These are phyloP conservation scores for Cladochytrium replicatum DNA, from an alignment of 192 early-diverging fungal genomes.

Conservation along the genomic window DNA sequence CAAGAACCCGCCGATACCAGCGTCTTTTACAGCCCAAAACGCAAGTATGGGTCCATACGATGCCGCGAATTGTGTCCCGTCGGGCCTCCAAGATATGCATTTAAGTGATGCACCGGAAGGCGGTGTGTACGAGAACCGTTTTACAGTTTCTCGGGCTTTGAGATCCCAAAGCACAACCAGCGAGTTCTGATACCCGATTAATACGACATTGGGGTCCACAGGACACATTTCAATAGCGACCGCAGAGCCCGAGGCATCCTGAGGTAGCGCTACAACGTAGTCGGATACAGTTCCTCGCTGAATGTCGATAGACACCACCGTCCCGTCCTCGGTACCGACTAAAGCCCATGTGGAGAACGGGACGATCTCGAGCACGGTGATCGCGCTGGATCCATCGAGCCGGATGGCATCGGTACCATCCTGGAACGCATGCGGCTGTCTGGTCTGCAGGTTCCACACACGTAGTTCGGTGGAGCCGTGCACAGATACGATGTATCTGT, in stretches of 20 bases:
- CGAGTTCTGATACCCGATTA: slow-evolving; percentile 41
- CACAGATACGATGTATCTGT: slow-evolving; percentile 34
- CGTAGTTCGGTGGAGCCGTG: slow-evolving; percentile 32
- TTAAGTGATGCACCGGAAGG: slow-evolving; percentile 22
- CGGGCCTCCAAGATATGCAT: slow-evolving; percentile 35
- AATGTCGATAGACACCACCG: too few relatives aligned
- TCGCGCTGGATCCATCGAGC: too few relatives aligned
- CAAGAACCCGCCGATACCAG: slow-evolving; percentile 11
- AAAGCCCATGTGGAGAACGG: too few relatives aligned
- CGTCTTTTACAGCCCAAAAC: slow-evolving; percentile 34
- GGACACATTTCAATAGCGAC: slow-evolving; percentile 39
- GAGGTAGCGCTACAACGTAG: too few relatives aligned
- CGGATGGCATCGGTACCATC: too few relatives aligned
- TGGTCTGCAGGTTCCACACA: slow-evolving; percentile 41
- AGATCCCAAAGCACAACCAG: slow-evolving; percentile 40
- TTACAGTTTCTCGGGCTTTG: slow-evolving; percentile 21
- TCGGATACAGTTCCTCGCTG: too few relatives aligned
- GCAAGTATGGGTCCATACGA: slow-evolving; percentile 30
- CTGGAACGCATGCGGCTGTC: too few relatives aligned
- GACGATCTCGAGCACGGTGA: too few relatives aligned
- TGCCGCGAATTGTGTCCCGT: slow-evolving; percentile 34
- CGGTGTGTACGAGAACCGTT: neutral
- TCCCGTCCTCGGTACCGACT: too few relatives aligned
- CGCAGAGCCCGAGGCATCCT: too few relatives aligned
- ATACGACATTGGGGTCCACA: slow-evolving; percentile 34